Evolutionary conservation across 1,284 basidiomycete genomes (phyloP).

Genomic region (Trichosporon faecale): DNA sequence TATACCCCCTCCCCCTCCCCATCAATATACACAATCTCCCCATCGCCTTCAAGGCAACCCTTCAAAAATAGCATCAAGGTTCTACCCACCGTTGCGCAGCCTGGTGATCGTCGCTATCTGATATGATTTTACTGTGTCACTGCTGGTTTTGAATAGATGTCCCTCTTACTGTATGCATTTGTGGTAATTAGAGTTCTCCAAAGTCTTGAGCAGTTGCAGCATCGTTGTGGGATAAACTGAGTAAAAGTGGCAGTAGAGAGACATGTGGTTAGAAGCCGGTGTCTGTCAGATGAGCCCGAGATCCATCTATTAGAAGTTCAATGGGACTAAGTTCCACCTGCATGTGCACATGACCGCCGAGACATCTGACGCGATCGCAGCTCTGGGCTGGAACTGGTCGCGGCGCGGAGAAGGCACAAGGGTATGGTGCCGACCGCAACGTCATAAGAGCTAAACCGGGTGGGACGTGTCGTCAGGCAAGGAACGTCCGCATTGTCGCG

Average conservation of each 20-base stretch:
- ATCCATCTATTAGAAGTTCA: not conserved
- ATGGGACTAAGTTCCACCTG: not conserved
- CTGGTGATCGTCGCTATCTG: constrained; percentile 2
- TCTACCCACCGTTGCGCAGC: constrained; percentile 8
- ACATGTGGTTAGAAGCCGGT: too few species aligned
- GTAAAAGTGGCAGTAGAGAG: too few species aligned
- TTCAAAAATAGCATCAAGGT: constrained; percentile 6
- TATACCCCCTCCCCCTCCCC: not conserved
- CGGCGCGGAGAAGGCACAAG: not conserved
- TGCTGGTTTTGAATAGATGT: constrained; percentile 10
- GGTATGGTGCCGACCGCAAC: not conserved
- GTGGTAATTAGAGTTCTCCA: constrained; percentile 15
- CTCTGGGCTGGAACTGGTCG: not conserved
- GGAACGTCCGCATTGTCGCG: not conserved
- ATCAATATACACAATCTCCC: not conserved
- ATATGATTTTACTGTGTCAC: constrained; percentile 1
- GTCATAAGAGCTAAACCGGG: not conserved
- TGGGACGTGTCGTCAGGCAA: not conserved
- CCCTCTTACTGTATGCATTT: constrained; percentile 18
- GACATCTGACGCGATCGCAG: not conserved
- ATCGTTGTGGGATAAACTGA: too few species aligned
- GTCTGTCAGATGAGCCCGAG: too few species aligned
- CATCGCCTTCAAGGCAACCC: not conserved
- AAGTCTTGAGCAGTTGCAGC: not conserved
- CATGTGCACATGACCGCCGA: not conserved